phyloP scores from a whole-genome alignment of 345 rosid species.

The Euphorbia tirucalli region DNA sequence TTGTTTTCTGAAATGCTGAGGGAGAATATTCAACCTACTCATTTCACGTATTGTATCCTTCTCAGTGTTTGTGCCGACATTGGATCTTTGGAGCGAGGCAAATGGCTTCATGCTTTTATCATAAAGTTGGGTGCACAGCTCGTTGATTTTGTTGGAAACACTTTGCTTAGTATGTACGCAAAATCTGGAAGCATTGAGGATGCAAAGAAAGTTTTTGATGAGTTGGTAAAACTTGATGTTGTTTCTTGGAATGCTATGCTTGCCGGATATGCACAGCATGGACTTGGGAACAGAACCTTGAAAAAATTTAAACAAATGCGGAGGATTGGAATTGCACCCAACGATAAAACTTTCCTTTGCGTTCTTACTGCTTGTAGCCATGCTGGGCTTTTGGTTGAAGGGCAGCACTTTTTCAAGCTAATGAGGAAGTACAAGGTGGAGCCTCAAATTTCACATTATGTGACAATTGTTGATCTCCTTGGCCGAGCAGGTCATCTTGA shows the following conservation, averaged over 20 bases:
- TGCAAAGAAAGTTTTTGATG: constrained; percentile 48
- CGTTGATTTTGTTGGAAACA: constrained; percentile 53
- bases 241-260: constrained; percentile 66
- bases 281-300: constrained; percentile 45
- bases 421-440: constrained; percentile 45
- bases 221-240: constrained; percentile 42
- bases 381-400: constrained; percentile 54
- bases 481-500: constrained; percentile 61
- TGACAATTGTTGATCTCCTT: constrained; percentile 60
- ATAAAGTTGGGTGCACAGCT: constrained; percentile 55
- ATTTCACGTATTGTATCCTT: constrained; percentile 49
- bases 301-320: constrained; percentile 44
- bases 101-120: constrained; percentile 62
- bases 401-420: constrained; percentile 44
- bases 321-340: constrained; percentile 41
- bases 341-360: constrained; percentile 54
- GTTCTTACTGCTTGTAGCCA: constrained; percentile 70
- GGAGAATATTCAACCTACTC: constrained; percentile 45
- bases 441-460: constrained; percentile 46
- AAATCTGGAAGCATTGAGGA: constrained; percentile 62
- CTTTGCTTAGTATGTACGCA: constrained; percentile 63
- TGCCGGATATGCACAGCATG: constrained; percentile 56
- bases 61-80: constrained; percentile 49
- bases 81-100: constrained; percentile 70
- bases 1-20: constrained; percentile 49